Evolutionary conservation across 306 rosid genomes (phyloP).

Genomic region (Lupinus albus): DNA sequence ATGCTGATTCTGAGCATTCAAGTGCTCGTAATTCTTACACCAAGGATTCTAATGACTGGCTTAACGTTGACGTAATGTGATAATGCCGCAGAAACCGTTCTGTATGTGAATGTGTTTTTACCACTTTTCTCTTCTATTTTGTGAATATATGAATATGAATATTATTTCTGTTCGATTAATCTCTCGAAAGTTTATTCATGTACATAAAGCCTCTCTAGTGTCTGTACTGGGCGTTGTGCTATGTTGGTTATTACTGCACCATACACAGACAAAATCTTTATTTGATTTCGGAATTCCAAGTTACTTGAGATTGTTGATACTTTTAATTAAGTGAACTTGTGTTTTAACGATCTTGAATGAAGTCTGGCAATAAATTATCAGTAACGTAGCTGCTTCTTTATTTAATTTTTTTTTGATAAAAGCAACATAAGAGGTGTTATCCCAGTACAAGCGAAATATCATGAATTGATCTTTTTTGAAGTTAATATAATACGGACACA

Average conservation of each 20-base stretch:
- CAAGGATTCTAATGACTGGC: conserved; percentile 95
- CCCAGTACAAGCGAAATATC: too few relatives aligned
- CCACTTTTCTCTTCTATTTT: conserved; percentile 39
- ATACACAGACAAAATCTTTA: conserved; percentile 24
- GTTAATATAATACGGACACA: too few relatives aligned
- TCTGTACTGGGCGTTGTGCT: conserved; percentile 47
- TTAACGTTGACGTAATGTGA: conserved; percentile 75
- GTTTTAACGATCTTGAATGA: conserved; percentile 24
- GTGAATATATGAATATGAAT: conserved; percentile 61
- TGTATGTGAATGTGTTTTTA: conserved; percentile 42
- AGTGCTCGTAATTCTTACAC: conserved; percentile 56
- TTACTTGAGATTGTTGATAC: conserved; percentile 30
- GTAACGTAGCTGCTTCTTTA: too few relatives aligned
- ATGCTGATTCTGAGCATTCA: conserved; percentile 60
- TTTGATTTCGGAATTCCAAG: conserved; percentile 27
- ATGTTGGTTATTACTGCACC: conserved; percentile 47
- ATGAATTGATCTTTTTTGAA: too few relatives aligned
- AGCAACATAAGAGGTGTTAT: too few relatives aligned
- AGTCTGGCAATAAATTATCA: conserved; percentile 13
- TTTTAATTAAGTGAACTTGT: neutral
- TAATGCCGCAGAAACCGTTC: conserved; percentile 32
- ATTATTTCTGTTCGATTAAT: conserved; percentile 45
- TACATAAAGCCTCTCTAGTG: conserved; percentile 55
- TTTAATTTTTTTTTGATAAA: too few relatives aligned
- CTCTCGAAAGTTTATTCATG: conserved; percentile 54